Base-by-base conservation (phyloP, 495 filamentous ascomycete genomes). In the Aspergillus ostianus region DNA sequence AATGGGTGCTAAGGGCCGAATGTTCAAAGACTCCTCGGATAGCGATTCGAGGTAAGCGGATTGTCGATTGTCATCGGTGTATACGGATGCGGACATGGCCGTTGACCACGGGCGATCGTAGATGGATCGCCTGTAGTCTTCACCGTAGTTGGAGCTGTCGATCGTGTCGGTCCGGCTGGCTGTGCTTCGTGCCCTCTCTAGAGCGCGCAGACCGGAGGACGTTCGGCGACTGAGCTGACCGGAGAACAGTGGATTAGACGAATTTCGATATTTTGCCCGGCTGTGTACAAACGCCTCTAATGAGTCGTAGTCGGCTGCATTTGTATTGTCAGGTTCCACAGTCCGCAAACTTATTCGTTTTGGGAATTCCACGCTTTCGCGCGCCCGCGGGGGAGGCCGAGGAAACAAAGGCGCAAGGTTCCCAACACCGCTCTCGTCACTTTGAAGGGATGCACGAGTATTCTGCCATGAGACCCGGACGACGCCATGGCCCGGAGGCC, bases 401-500 rank as follows among this genome's bases (percentile, higher is more conserved):
- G 76, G 75, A 47, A 78, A 79, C 17, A 76, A 57, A 1, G 71
- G 72, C 4, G 74, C 67, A 15, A 80, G 56, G 44, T 75, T 74
- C 6, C 64, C 71, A 30, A 78, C 46, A 41, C 64, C 71, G 47
- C 62, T 74, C 36, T 80, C 75, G 17, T 77, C 76, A 36, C 71
- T 80, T 50, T 71, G 68, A 8, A 77, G 62, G 2, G 75, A 76
- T 2, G 58, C 61, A 27, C 73, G 69, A 0, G 73, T 72, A 47
- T 77, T 80, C 52, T 80, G 78, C 80, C 79, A 82, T 19, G 80
- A 81, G 47, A 67, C 61, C n/a, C 75, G 69, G 7, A 81, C 77
- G 6, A 77, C 58, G 12, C 78, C 78, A 51, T 73, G 75, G 29
- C 75, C 76, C 4, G 73, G 72, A 45, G 77, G 78, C 18, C 79